These are phyloP conservation scores for Kluyveromyces aestuarii DNA, from an alignment of 805 yeast species.

Conservation along the genomic window DNA sequence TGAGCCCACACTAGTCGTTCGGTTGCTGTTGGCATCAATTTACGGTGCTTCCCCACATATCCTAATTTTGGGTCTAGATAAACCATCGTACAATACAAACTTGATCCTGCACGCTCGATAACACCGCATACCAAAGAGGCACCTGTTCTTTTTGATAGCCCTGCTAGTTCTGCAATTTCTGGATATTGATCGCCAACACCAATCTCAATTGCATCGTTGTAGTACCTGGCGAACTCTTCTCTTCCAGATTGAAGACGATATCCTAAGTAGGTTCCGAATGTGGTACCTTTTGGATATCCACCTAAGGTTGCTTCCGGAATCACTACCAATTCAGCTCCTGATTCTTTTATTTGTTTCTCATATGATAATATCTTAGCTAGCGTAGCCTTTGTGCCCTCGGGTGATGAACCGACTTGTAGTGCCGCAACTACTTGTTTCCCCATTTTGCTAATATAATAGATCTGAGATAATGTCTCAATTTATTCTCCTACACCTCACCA, in stretches of 20 bases:
- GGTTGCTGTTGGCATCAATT: slow-evolving; percentile 36
- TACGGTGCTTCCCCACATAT: slow-evolving; percentile 35
- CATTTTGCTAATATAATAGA: slow-evolving; percentile 13
- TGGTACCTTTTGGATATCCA: slow-evolving; percentile 38
- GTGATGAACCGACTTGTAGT: slow-evolving; percentile 34
- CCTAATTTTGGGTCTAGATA: slow-evolving; percentile 33
- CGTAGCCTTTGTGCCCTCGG: slow-evolving; percentile 31
- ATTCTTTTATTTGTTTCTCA: slow-evolving; percentile 28
- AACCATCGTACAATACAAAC: slow-evolving; percentile 34
- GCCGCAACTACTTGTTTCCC: slow-evolving; percentile 32
- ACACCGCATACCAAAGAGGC: slow-evolving; percentile 34
- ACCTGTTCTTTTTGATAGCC: slow-evolving; percentile 27
- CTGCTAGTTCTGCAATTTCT: slow-evolving; percentile 29
- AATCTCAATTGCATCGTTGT: slow-evolving; percentile 27
- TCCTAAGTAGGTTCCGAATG: slow-evolving; percentile 36
- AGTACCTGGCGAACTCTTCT: slow-evolving; percentile 31
- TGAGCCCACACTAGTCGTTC: slow-evolving; percentile 39
- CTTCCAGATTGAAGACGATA: slow-evolving; percentile 35
- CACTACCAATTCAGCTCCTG: slow-evolving; percentile 32
- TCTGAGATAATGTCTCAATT: background rate
- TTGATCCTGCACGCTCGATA: slow-evolving; percentile 32
- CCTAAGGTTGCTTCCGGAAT: slow-evolving; percentile 40
- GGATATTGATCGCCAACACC: slow-evolving; percentile 25
- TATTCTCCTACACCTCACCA: no score
- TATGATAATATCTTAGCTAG: slow-evolving; percentile 31